phyloP scores from a whole-genome alignment of 306 rosid genomes.

The Inga leiocalycina region DNA sequence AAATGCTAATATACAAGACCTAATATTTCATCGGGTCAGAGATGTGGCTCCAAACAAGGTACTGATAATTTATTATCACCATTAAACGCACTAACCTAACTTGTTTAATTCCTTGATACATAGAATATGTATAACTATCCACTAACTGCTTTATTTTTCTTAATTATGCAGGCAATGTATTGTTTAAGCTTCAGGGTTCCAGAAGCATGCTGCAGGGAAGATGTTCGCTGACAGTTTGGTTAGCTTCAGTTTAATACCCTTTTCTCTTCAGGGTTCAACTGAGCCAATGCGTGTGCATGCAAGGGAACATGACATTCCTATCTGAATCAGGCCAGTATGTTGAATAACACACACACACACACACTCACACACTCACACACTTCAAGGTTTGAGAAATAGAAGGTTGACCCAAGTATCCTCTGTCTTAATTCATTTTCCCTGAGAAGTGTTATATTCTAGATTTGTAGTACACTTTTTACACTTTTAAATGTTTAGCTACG shows the following conservation, averaged over 20 bases:
- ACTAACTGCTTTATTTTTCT: slow-evolving; percentile 22
- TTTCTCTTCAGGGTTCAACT: slow-evolving; percentile 19
- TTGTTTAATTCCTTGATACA: neutral
- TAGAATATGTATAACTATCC: neutral
- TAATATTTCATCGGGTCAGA: slow-evolving; percentile 81
- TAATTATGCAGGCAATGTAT: slow-evolving; percentile 75
- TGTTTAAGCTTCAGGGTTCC: slow-evolving; percentile 73
- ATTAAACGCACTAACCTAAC: neutral
- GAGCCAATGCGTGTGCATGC: neutral
- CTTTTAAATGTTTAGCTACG: neutral
- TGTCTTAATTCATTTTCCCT: neutral
- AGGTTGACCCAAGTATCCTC: neutral
- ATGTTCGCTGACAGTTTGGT: slow-evolving; percentile 20
- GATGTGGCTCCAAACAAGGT: slow-evolving; percentile 99
- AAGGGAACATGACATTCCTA: neutral
- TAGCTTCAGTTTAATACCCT: slow-evolving; percentile 9
- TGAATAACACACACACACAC: neutral
- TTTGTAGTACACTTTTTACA: neutral
- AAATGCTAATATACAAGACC: slow-evolving; percentile 58
- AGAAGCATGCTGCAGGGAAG: slow-evolving; percentile 53
- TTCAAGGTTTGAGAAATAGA: too few species aligned
- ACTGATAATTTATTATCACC: slow-evolving; percentile 16
- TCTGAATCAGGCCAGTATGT: neutral
- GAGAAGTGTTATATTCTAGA: slow-evolving; percentile 9
- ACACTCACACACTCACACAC: too few species aligned